Base-by-base conservation (phyloP, 2,329 filamentous ascomycete species). In the Colletotrichum melonis region DNA sequence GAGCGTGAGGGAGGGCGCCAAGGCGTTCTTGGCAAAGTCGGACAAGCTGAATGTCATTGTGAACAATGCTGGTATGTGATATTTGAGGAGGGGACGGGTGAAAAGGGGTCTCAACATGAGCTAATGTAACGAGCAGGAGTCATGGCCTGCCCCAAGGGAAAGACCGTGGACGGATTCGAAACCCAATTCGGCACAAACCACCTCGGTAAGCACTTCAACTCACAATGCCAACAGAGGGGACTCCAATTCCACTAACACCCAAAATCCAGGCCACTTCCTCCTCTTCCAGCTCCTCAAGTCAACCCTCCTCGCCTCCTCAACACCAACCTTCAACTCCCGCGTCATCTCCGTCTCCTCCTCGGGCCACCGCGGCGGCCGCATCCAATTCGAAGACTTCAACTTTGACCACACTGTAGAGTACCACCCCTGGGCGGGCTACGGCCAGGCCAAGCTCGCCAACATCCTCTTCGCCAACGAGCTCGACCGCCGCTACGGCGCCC, bases 131-230 rank as follows among this genome's bases (percentile, higher is more conserved):
- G 0, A 11, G 4, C 24, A 73, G 69, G 55, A 42, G 60, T 69
- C 60, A 73, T 73, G 60, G 62, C 66, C 4, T 63, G 75, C 12
- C 75, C 74, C 16, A 68, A 75, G 35, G 63, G 62, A 5, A 78
- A 72, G 22, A 76, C 76, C 5, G 64, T 46, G 0, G 78, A 79
- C n/a, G 78, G 77, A 12, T 74, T 76, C 38, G 79, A 80, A 75
- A 77, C 78, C 0, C 88, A 90, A 69, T 86, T 90, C 72, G 88
- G 84, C 42, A 86, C 83, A 7, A 90, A 90, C 77, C 85, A 90
- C 76, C 79, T 91, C 1, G 83, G 69, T 72, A 72, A 26, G 63
- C 30, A 16, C 16, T 3, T 14, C 5, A 11, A 16, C 2, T 3
- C 3, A 26, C 35, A 24, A 16, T 4, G 8, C 8, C 49, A 22